phyloP scores from a whole-genome alignment of 2,329 filamentous ascomycete species.

The Claviceps spartinae region DNA sequence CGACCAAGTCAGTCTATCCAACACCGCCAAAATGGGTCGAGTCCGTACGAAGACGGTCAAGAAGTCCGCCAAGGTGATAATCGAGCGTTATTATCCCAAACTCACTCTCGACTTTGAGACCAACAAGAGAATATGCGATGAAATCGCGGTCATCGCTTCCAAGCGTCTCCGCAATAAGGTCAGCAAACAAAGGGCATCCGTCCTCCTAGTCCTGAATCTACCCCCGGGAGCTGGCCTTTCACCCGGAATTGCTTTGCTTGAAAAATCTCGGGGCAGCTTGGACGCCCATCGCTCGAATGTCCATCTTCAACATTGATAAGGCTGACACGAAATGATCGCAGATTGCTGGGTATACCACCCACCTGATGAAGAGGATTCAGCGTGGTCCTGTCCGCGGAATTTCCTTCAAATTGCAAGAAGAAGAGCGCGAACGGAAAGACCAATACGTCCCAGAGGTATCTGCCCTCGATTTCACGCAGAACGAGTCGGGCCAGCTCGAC shows the following conservation, averaged over 20 bases:
- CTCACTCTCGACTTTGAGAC: slow-evolving; percentile 99
- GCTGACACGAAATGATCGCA: slow-evolving; percentile 20
- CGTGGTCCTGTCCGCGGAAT: slow-evolving; percentile 98
- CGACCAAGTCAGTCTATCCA: slow-evolving; percentile 19
- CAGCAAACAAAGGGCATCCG: slow-evolving; percentile 13
- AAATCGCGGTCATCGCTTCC: slow-evolving; percentile 97
- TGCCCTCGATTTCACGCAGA: slow-evolving; percentile 94
- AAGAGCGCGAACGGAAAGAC: slow-evolving; percentile 99
- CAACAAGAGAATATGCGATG: slow-evolving; percentile 99
- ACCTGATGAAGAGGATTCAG: slow-evolving; percentile 99
- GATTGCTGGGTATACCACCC: slow-evolving; percentile 98
- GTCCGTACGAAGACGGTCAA: slow-evolving; percentile 58
- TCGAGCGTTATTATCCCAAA: slow-evolving; percentile 96
- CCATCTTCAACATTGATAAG: neutral
- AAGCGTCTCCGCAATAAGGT: slow-evolving; percentile 99
- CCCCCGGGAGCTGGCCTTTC: no score
- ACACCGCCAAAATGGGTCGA: slow-evolving; percentile 54
- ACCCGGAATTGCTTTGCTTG: neutral
- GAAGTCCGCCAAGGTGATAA: slow-evolving; percentile 96
- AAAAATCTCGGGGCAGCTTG: no score
- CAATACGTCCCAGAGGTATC: slow-evolving; percentile 99
- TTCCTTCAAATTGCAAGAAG: slow-evolving; percentile 99
- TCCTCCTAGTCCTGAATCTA: no score
- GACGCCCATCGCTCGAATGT: no score
- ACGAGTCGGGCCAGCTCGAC: slow-evolving; percentile 85